These are phyloP conservation scores for Dimargaris verticillata DNA, from an alignment of 192 early-diverging fungal genomes.

Conservation along the genomic window DNA sequence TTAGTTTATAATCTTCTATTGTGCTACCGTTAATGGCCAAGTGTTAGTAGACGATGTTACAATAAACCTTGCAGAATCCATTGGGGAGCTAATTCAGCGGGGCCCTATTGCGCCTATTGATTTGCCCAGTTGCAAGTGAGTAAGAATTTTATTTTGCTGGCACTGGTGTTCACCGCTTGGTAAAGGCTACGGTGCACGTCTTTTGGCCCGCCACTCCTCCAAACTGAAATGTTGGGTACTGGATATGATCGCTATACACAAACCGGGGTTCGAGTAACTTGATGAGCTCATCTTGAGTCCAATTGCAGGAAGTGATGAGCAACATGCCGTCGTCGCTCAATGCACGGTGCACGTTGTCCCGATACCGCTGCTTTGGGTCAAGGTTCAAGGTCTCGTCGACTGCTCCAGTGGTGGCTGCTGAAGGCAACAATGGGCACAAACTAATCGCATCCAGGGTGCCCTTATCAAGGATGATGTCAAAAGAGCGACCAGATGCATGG, in stretches of 20 bases:
- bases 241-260: conserved; percentile 46
- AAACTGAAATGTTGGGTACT: conserved; percentile 75
- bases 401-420: conserved; percentile 18
- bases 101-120: too few species aligned
- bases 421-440: conserved; percentile 32
- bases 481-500: conserved; percentile 3
- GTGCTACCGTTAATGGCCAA: too few species aligned
- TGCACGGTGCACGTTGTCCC: conserved; percentile 38
- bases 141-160: too few species aligned
- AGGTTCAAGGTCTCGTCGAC: conserved; percentile 19
- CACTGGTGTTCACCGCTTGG: conserved; percentile 18
- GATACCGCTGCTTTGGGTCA: conserved; percentile 37
- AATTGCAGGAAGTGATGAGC: conserved; percentile 87
- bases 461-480: conserved; percentile 69
- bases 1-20: too few species aligned
- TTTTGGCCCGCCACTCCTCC: conserved; percentile 79
- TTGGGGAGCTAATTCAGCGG: too few species aligned
- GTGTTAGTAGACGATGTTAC: too few species aligned
- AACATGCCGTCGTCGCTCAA: conserved; percentile 46
- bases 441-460: conserved; percentile 90
- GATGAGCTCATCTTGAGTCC: conserved; percentile 75
- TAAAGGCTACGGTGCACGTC: conserved; percentile 70
- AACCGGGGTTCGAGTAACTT: conserved; percentile 32
- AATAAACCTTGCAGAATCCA: too few species aligned
- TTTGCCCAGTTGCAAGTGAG: too few species aligned